Base-by-base conservation (phyloP, 108 stramenopile species). In the Skeletonema grethae region DNA sequence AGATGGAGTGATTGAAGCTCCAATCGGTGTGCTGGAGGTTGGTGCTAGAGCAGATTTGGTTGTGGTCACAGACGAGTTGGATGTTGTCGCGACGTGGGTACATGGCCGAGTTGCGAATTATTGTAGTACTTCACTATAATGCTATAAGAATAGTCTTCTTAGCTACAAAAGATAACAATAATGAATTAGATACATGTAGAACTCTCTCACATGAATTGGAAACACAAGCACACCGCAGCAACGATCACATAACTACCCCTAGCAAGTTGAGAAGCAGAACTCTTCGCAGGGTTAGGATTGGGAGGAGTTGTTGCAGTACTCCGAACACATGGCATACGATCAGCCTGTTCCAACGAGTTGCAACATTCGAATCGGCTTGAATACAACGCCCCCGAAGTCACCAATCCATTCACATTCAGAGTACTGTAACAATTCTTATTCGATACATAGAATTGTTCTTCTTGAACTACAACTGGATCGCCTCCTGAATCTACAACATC, bases 31-130 rank as follows among this genome's bases (percentile, higher is more conserved):
- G 7, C 36, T 82, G 22, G 70, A 77, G 57, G 65, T 73, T 18
- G 76, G 76, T 7, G 70, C 70, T 8, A 7, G 25, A 15, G 81
- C 81, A 18, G 76, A 82, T 67, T 61, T 77, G 34, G 7, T 77
- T 3, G 30, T 82, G 34, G 29, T 82, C 31, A 70, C 72, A 0
- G 41, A 72, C 9, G 22, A 78, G 29, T 67, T 82, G 24, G 57
- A 73, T 2, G 65, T 82, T 9, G 20, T 65, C 10, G 63, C 53
- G 2, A 77, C 70, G 25, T 75, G 73, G 73, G 73, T 75, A 5
- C 32, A 59, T 11, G 74, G 78, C 11, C 25, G 22, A n/a, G 18
- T 64, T 25, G 73, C 61, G 10, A 53, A 53, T n/a, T 53, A 22
- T 22, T 9, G 22, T 20, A 53, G 50, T 7, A 7, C 2, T 5